These are phyloP conservation scores for Marsdenia floribunda DNA, from an alignment of 257 asterid species.

Conservation along the genomic window DNA sequence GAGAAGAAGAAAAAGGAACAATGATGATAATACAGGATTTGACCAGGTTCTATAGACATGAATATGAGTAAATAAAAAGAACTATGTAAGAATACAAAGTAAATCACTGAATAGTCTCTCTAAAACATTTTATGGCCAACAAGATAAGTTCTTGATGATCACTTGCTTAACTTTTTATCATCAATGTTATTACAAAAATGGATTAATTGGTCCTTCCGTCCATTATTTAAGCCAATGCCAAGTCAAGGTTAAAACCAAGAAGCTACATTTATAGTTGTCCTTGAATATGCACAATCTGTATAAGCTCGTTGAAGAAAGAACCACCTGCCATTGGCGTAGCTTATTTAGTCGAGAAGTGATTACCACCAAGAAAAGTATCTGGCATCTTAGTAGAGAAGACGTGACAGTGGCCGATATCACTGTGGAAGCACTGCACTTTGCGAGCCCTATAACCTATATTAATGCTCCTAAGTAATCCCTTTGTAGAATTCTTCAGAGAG, in stretches of 20 bases:
- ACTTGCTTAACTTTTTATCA: no score
- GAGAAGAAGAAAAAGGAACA: not conserved
- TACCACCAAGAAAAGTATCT: constrained; percentile 63
- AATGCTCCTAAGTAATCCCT: constrained; percentile 42
- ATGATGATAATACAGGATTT: not conserved
- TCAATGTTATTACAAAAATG: no score
- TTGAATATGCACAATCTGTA: not conserved
- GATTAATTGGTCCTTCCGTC: no score
- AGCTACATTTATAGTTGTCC: no score
- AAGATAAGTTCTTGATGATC: no score
- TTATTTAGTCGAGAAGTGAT: not conserved
- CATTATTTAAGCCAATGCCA: no score
- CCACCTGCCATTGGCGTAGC: not conserved
- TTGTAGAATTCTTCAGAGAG: constrained; percentile 29
- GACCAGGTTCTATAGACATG: not conserved
- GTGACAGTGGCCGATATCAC: constrained; percentile 47
- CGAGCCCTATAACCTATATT: constrained; percentile 38
- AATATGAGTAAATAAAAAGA: no score
- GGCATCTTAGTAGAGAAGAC: constrained; percentile 61
- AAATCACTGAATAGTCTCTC: no score
- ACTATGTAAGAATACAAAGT: not conserved
- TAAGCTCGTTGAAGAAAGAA: not conserved
- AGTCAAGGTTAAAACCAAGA: no score
- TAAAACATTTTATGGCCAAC: no score
- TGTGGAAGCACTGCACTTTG: constrained; percentile 41